Percentiles rank a stretch among this genome's conserved stretches.
Evolutionary conservation across 345 rosid genomes (phyloP).

Genomic region (Euphorbia tirucalli): DNA sequence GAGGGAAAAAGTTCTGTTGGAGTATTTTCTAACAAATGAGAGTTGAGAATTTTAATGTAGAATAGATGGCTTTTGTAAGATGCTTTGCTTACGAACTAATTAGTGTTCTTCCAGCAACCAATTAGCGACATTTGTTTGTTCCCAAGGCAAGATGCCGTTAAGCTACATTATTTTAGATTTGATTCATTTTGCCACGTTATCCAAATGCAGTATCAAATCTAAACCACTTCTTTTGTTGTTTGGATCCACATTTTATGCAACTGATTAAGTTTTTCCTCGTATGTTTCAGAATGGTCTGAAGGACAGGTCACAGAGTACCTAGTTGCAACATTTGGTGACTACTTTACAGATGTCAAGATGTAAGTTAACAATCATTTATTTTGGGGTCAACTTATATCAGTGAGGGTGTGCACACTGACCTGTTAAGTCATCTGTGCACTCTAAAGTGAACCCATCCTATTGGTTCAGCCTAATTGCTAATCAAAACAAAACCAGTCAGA

Average conservation of each 20-base stretch:
- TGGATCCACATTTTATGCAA: constrained; percentile 3
- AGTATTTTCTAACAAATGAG: background rate
- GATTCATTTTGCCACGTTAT: background rate
- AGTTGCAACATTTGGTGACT: constrained; percentile 93
- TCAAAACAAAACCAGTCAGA: background rate
- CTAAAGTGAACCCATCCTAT: background rate
- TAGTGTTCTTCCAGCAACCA: background rate
- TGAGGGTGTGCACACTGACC: background rate
- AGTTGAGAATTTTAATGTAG: background rate
- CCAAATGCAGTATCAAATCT: constrained; percentile 1
- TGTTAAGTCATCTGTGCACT: background rate
- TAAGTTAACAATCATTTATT: constrained; percentile 39
- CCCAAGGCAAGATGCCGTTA: background rate
- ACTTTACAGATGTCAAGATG: constrained; percentile 94
- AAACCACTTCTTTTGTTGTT: background rate
- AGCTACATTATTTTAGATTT: background rate
- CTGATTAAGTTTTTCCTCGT: constrained; percentile 22
- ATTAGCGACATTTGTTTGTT: background rate
- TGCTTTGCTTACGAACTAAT: constrained; percentile 2
- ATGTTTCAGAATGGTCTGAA: constrained; percentile 85
- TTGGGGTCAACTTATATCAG: background rate
- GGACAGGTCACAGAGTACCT: constrained; percentile 94
- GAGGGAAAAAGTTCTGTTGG: background rate
- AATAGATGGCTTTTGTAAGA: background rate
- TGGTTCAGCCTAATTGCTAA: background rate